A percentile compares a stretch with the other conserved stretches of the same genome.
Conservation (phyloP, 129 eudicot species). For the Ambrosia trifida region DNA sequence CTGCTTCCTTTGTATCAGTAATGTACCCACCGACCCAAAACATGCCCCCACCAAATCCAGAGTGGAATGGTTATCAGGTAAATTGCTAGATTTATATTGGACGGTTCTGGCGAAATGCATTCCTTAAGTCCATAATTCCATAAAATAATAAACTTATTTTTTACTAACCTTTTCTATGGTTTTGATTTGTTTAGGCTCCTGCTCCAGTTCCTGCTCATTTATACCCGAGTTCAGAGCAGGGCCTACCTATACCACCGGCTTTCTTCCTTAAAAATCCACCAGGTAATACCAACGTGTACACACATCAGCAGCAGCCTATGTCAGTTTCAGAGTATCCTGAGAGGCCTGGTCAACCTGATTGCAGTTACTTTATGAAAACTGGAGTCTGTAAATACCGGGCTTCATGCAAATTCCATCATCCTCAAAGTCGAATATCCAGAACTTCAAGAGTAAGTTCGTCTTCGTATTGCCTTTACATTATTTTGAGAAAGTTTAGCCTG, state of each 20-base stretch:
- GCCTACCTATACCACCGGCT: slow-evolving; percentile 72
- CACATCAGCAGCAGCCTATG: slow-evolving; percentile 46
- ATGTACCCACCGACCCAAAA: slow-evolving; percentile 52
- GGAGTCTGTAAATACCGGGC: slow-evolving; percentile 80
- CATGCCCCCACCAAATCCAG: slow-evolving; percentile 51
- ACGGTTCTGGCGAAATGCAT: not conserved
- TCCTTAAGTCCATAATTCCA: not conserved
- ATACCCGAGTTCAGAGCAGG: slow-evolving; percentile 52
- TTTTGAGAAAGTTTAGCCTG: not conserved
- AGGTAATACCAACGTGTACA: slow-evolving; percentile 39
- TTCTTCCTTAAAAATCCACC: slow-evolving; percentile 56
- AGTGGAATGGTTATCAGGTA: slow-evolving; percentile 84
- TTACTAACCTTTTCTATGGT: not conserved
- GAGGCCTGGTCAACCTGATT: slow-evolving; percentile 91
- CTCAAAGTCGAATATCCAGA: slow-evolving; percentile 42
- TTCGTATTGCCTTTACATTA: slow-evolving; percentile 2
- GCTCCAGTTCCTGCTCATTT: slow-evolving; percentile 29
- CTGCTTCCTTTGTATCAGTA: slow-evolving; percentile 46
- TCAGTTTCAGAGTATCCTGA: slow-evolving; percentile 66
- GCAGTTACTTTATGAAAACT: slow-evolving; percentile 73
- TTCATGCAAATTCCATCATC: slow-evolving; percentile 82
- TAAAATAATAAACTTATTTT: not conserved
- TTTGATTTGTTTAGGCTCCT: slow-evolving; percentile 40
- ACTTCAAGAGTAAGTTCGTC: slow-evolving; percentile 55
- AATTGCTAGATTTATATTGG: not conserved